Percentiles rank a stretch among this genome's conserved stretches.
phyloP scores from a whole-genome alignment of 345 rosid genomes.

The Isatis tinctoria region DNA sequence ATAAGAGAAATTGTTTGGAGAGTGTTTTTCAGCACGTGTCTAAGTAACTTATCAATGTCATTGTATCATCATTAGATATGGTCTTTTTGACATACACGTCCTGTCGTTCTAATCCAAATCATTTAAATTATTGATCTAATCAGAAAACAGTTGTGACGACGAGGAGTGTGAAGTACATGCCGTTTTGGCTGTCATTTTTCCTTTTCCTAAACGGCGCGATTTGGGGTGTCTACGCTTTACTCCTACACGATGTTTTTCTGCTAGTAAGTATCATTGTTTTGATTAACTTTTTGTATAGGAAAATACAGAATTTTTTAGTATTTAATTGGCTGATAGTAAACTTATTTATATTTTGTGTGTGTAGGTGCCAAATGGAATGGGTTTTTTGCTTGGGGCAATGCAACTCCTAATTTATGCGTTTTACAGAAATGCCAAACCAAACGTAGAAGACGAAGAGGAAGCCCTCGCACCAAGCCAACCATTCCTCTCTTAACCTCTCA shows the following conservation, averaged over 20 bases:
- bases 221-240: slow-evolving; percentile 64
- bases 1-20: background rate
- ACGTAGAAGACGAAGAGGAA: slow-evolving; percentile 18
- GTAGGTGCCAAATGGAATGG: slow-evolving; percentile 72
- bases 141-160: slow-evolving; percentile 74
- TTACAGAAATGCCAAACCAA: slow-evolving; percentile 43
- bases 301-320: background rate
- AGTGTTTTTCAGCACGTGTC: slow-evolving; percentile 2
- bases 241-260: slow-evolving; percentile 45
- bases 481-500: slow-evolving; percentile 16
- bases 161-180: slow-evolving; percentile 73
- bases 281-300: background rate
- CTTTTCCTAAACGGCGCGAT: slow-evolving; percentile 59
- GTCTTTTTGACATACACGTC: background rate
- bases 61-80: background rate
- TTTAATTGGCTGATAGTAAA: background rate
- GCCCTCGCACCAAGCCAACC: slow-evolving; percentile 19
- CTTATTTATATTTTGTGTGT: background rate
- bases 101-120: background rate
- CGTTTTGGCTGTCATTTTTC: slow-evolving; percentile 62
- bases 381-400: slow-evolving; percentile 52
- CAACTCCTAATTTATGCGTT: slow-evolving; percentile 55
- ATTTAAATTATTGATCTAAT: background rate
- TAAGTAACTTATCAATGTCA: background rate
- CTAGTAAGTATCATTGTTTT: slow-evolving; percentile 38